These are phyloP conservation scores for Thermoascus crustaceus DNA, from an alignment of 2,329 filamentous ascomycete genomes.

Conservation along the genomic window DNA sequence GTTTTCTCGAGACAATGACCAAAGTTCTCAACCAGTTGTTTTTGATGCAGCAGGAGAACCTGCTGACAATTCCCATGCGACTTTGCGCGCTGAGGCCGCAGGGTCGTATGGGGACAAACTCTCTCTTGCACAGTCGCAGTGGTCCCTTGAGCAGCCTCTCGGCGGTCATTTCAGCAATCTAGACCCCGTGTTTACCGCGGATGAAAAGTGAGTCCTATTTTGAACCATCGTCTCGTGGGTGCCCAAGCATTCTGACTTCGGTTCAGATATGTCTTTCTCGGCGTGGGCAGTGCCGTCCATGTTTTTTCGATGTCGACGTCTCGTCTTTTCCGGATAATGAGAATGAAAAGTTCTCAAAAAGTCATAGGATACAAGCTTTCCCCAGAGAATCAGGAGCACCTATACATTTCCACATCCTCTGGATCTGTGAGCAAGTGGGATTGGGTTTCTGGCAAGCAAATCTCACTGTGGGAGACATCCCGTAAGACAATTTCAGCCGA, in stretches of 20 bases:
- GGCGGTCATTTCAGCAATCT: conserved; percentile 49
- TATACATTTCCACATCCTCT: conserved; percentile 46
- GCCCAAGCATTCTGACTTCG: background rate
- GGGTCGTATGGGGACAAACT: too few relatives aligned
- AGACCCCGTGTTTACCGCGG: conserved; percentile 50
- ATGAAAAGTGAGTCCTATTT: conserved; percentile 43
- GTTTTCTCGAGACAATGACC: too few relatives aligned
- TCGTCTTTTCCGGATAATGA: conserved; percentile 65
- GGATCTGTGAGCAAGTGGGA: conserved; percentile 51
- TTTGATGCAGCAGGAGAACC: too few relatives aligned
- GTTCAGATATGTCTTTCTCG: conserved; percentile 62
- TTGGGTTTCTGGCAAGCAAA: conserved; percentile 43
- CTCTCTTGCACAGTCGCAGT: conserved; percentile 20
- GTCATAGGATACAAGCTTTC: conserved; percentile 48
- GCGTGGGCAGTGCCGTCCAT: conserved; percentile 66
- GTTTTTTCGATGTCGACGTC: conserved; percentile 77
- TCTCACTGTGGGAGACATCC: conserved; percentile 37
- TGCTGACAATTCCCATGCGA: too few relatives aligned
- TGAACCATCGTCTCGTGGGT: background rate
- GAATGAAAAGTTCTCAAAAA: conserved; percentile 39
- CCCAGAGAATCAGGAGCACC: conserved; percentile 40
- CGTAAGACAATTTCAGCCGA: conserved; percentile 26
- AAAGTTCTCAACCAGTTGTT: too few relatives aligned
- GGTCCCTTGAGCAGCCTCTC: conserved; percentile 42
- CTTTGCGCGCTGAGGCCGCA: too few relatives aligned